Conservation (phyloP, 495 filamentous ascomycete genomes). For the Penicillium samsonianum region DNA sequence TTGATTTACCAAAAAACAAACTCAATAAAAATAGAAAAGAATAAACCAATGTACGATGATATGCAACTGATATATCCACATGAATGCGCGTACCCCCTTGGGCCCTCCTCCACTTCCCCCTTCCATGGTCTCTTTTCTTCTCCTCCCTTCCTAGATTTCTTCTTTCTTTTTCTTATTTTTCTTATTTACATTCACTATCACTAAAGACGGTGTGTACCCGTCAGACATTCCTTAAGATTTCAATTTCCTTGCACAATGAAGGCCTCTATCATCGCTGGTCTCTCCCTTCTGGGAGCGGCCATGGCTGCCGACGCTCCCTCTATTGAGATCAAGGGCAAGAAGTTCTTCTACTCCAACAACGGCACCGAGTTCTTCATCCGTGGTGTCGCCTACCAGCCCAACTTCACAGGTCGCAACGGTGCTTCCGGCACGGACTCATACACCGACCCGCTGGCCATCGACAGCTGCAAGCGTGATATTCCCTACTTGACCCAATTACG, state of each 20-base stretch:
- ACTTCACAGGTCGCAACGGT: conserved; percentile 52
- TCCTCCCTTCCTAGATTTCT: conserved; percentile 10
- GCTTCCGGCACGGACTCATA: conserved; percentile 40
- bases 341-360: conserved; percentile 76
- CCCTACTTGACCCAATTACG: conserved; percentile 72
- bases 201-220: conserved; percentile 10
- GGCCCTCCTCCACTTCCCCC: conserved; percentile 16
- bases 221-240: conserved; percentile 21
- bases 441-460: conserved; percentile 67
- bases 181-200: conserved; percentile 9
- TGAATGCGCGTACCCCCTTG: conserved; percentile 10
- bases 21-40: background rate
- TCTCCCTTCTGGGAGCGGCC: conserved; percentile 53
- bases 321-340: conserved; percentile 60
- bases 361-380: conserved; percentile 86
- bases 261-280: conserved; percentile 48
- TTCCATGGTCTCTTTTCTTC: conserved; percentile 21
- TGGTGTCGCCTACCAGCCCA: conserved; percentile 85
- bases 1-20: background rate
- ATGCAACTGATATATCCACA: conserved; percentile 4
- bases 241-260: conserved; percentile 40
- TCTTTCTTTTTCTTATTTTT: conserved; percentile 8
- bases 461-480: conserved; percentile 78
- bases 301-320: conserved; percentile 59
- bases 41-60: background rate